Percentiles rank a stretch among this genome's conserved stretches.
These are phyloP conservation scores for Chrysosporium queenslandicum DNA, from an alignment of 2,329 filamentous ascomycete genomes.

Conservation along the genomic window DNA sequence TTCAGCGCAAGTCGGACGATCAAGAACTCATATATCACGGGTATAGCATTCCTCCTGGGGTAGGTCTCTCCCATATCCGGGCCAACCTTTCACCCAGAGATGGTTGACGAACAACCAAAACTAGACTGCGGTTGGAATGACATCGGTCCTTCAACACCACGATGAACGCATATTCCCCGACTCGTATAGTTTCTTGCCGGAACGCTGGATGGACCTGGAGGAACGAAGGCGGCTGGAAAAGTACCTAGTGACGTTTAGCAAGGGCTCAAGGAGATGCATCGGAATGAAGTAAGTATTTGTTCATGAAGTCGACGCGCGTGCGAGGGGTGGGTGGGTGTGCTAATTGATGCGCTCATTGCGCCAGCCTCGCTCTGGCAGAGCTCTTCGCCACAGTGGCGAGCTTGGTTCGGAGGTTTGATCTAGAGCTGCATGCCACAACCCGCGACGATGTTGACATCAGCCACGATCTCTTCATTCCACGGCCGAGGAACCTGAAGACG, in stretches of 20 bases:
- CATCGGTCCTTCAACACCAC: slow-evolving; percentile 19
- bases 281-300: slow-evolving; percentile 18
- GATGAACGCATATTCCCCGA: slow-evolving; percentile 21
- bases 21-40: slow-evolving; percentile 13
- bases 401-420: slow-evolving; percentile 15
- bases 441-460: slow-evolving; percentile 20
- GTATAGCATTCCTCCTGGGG: slow-evolving; percentile 19
- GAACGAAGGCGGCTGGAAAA: slow-evolving; percentile 18
- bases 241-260: slow-evolving; percentile 21
- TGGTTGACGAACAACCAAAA: background rate
- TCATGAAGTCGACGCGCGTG: background rate
- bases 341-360: background rate
- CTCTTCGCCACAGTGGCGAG: slow-evolving; percentile 14
- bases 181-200: slow-evolving; percentile 18
- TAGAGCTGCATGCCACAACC: slow-evolving; percentile 16
- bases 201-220: slow-evolving; percentile 20
- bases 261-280: slow-evolving; percentile 18
- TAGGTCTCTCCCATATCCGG: too few species aligned
- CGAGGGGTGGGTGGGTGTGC: background rate
- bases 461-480: slow-evolving; percentile 17
- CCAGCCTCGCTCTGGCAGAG: slow-evolving; percentile 15
- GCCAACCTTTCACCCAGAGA: too few species aligned
- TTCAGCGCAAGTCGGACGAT: slow-evolving; percentile 17
- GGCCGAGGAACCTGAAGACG: slow-evolving; percentile 16
- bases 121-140: slow-evolving; percentile 21